A percentile compares a stretch with the other conserved stretches of the same genome.
Evolutionary conservation across 805 yeast genomes (phyloP).

Genomic region (Ogataea ramenticola): DNA sequence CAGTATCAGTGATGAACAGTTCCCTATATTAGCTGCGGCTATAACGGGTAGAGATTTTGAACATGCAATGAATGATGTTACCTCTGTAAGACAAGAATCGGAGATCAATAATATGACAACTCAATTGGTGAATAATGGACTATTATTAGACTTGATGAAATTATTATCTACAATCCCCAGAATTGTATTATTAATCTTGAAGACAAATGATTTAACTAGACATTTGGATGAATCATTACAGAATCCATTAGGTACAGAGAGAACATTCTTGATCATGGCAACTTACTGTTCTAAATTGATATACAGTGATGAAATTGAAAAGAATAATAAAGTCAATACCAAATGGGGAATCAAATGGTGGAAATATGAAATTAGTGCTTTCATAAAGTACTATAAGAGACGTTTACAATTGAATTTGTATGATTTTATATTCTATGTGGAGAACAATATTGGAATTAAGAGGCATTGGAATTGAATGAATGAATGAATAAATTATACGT

Average conservation of each 20-base stretch:
- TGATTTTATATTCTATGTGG: conserved; percentile 19
- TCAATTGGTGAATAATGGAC: conserved; percentile 52
- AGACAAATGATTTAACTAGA: conserved; percentile 91
- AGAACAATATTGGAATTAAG: background rate
- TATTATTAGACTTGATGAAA: conserved; percentile 70
- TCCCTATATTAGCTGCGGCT: conserved; percentile 84
- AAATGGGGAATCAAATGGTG: conserved; percentile 18
- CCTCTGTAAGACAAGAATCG: conserved; percentile 41
- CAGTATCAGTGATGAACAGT: conserved; percentile 66
- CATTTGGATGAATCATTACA: conserved; percentile 78
- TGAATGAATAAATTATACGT: too few relatives aligned
- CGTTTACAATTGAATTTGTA: conserved; percentile 24
- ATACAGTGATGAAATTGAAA: conserved; percentile 45
- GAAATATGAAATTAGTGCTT: conserved; percentile 20
- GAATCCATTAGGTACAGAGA: conserved; percentile 78
- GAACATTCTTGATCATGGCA: conserved; percentile 85
- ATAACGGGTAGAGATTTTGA: conserved; percentile 90
- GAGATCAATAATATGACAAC: conserved; percentile 67
- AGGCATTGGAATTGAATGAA: background rate
- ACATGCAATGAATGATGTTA: conserved; percentile 59
- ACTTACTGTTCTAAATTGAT: conserved; percentile 81
- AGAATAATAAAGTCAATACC: conserved; percentile 4
- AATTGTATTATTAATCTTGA: conserved; percentile 75
- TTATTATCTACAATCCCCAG: conserved; percentile 76
- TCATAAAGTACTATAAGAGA: conserved; percentile 26